Evolutionary conservation across 2,329 filamentous ascomycete species (phyloP).

Genomic region (Sporothrix euskadiensis): DNA sequence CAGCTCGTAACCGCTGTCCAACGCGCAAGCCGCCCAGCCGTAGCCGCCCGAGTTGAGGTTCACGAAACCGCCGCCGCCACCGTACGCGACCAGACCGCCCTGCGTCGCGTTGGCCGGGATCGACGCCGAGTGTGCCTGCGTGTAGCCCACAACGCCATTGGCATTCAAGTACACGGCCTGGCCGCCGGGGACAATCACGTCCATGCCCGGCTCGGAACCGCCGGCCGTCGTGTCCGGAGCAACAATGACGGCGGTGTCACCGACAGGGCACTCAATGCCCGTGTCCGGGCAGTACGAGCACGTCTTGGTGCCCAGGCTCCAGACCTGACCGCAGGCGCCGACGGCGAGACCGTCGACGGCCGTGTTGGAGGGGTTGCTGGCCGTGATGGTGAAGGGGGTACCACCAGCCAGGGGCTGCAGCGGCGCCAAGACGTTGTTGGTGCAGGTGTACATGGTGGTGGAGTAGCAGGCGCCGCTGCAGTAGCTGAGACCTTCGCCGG

Average conservation of each 20-base stretch:
- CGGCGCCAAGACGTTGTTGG: slow-evolving; percentile 34
- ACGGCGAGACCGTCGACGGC: slow-evolving; percentile 38
- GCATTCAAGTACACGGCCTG: slow-evolving; percentile 39
- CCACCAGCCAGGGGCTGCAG: slow-evolving; percentile 33
- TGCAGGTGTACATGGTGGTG: slow-evolving; percentile 41
- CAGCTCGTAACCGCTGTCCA: slow-evolving; percentile 36
- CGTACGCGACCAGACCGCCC: slow-evolving; percentile 38
- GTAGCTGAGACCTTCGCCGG: slow-evolving; percentile 40
- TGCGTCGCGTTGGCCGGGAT: slow-evolving; percentile 36
- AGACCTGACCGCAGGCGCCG: slow-evolving; percentile 36
- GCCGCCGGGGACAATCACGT: slow-evolving; percentile 40
- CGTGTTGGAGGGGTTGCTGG: slow-evolving; percentile 37
- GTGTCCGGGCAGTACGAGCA: slow-evolving; percentile 38
- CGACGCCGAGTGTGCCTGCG: slow-evolving; percentile 40
- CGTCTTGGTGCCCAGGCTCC: slow-evolving; percentile 36
- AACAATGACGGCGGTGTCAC: slow-evolving; percentile 36
- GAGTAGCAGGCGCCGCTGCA: slow-evolving; percentile 43
- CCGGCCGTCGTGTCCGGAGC: slow-evolving; percentile 17
- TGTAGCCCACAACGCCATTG: slow-evolving; percentile 38
- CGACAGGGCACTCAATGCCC: slow-evolving; percentile 37
- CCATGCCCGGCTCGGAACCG: slow-evolving; percentile 34
- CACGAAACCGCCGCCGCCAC: slow-evolving; percentile 40
- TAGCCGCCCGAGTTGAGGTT: slow-evolving; percentile 40
- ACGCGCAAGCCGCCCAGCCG: slow-evolving; percentile 39
- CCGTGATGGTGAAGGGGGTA: slow-evolving; percentile 37